Evolutionary conservation across 768 basidiomycete genomes (phyloP), one percentile per base, ranked within the genome.

Genomic region (Tulasnella sp.): DNA sequence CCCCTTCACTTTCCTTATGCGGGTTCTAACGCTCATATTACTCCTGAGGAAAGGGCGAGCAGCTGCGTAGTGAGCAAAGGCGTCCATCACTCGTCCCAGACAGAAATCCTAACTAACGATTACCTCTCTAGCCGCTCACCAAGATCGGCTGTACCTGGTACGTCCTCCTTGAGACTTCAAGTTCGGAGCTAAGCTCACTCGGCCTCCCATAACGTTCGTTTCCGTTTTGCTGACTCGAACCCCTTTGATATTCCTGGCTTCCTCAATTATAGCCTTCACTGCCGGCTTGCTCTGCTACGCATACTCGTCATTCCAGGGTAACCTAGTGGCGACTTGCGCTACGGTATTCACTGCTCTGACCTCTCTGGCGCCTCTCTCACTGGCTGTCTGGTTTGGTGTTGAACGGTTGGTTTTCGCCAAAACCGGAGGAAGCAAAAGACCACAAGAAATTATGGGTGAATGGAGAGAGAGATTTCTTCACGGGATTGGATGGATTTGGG

Each of bases 161-260:
- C 69, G 75, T 76, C 11, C 14, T n/a, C 14, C 12, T 91, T 91
- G 58, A n/a, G 17, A 1, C 36, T 9, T 31, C 11, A 25, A 2
- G 19, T 39, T 8, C 22, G 31, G 31, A 42, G n/a, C 31, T 36
- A 37, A 67, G 9, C 29, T 34, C 2, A 14, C 11, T 0, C 8
- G n/a, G n/a, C 22, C 31, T 2, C 19, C 4, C 42, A 29, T 37
- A 76, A 67, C 31, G 70, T 58, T 38, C 70, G 73, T 78, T 25
- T 42, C 38, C 31, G 70, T 49, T 49, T 49, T 19, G 6, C 49
- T 49, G 49, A 49, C 19, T n/a, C 49, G n/a, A 22, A 49, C 49
- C 7, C 49, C 49, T 49, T n/a, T 49, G 22, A 19, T 49, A 8
- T 49, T 49, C 49, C 49, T 49, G 6, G 49, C n/a, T 0, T 22